Percentiles rank a stretch among this genome's conserved stretches.
Evolutionary conservation across 352 stramenopile genomes (phyloP).

Genomic region (Pythium rishiriense): DNA sequence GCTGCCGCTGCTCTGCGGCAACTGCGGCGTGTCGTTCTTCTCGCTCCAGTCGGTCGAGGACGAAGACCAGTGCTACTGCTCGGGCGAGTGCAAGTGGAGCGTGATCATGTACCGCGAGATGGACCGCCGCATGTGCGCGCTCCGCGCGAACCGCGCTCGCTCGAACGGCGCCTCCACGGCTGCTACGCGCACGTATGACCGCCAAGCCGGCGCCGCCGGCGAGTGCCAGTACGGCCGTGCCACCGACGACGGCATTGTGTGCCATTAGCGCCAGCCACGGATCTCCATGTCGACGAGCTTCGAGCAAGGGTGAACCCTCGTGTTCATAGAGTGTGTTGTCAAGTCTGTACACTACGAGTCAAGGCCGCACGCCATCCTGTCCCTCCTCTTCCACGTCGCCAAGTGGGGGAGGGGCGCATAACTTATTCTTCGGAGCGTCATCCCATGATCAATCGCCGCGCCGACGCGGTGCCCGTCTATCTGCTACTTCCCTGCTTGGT

Average conservation of each 20-base stretch:
- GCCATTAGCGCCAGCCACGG: slow-evolving; percentile 20
- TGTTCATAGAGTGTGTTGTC: slow-evolving; percentile 1
- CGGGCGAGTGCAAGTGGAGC: slow-evolving; percentile 88
- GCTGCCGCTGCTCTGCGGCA: slow-evolving; percentile 75
- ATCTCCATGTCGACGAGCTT: neutral
- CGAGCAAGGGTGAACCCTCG: slow-evolving; percentile 6
- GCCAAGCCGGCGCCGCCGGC: neutral
- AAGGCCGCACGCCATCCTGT: neutral
- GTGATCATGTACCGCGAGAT: slow-evolving; percentile 87
- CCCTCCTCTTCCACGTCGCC: neutral
- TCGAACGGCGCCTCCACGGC: neutral
- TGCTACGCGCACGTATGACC: neutral
- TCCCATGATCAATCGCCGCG: neutral
- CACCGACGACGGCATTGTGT: slow-evolving; percentile 36
- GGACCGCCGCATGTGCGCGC: slow-evolving; percentile 60
- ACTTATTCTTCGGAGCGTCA: slow-evolving; percentile 14
- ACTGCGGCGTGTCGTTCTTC: slow-evolving; percentile 84
- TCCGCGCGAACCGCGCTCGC: slow-evolving; percentile 27
- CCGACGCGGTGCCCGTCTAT: neutral
- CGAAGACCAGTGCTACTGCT: slow-evolving; percentile 81
- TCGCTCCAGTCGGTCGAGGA: slow-evolving; percentile 64
- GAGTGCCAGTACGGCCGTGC: slow-evolving; percentile 26
- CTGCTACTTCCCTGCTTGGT: neutral
- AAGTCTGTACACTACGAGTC: neutral
- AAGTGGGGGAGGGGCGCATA: neutral